phyloP scores from a whole-genome alignment of 176 grass and related monocot species.

The Cenchrus fungigraminus region DNA sequence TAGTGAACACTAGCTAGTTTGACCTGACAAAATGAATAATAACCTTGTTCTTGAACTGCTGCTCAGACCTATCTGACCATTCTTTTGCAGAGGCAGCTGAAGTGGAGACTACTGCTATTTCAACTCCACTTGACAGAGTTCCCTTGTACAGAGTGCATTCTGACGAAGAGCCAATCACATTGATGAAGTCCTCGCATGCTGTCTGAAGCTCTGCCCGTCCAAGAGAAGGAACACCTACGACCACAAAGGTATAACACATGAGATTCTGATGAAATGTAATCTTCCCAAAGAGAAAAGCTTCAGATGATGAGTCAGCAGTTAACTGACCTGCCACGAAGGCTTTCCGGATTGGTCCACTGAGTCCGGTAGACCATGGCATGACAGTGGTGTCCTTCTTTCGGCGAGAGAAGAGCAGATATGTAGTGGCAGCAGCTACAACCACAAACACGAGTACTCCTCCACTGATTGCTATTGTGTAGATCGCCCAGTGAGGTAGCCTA shows the following conservation, averaged over 20 bases:
- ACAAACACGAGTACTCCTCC: conserved; percentile 47
- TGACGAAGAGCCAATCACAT: conserved; percentile 60
- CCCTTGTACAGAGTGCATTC: conserved; percentile 71
- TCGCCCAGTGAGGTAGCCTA: background rate
- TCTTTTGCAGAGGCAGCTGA: conserved; percentile 34
- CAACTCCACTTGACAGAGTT: conserved; percentile 74
- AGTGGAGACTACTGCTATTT: conserved; percentile 84
- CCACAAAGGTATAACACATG: background rate
- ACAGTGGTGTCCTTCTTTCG: conserved; percentile 56
- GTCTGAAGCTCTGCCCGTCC: conserved; percentile 67
- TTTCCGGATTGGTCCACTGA: conserved; percentile 65
- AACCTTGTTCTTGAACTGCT: conserved; percentile 74
- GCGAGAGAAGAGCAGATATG: conserved; percentile 42
- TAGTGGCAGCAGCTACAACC: conserved; percentile 3
- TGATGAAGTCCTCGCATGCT: conserved; percentile 80
- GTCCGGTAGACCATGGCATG: conserved; percentile 66
- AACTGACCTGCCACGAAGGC: conserved; percentile 65
- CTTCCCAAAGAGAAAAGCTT: background rate
- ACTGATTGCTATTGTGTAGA: conserved; percentile 35
- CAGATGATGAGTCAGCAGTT: background rate
- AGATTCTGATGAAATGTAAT: too few species aligned
- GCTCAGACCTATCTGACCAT: conserved; percentile 57
- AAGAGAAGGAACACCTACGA: conserved; percentile 64
- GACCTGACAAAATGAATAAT: background rate
- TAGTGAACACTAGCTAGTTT: too few species aligned